Conservation (phyloP, 2,329 filamentous ascomycete genomes). For the Paraphoma chrysanthemicola region DNA sequence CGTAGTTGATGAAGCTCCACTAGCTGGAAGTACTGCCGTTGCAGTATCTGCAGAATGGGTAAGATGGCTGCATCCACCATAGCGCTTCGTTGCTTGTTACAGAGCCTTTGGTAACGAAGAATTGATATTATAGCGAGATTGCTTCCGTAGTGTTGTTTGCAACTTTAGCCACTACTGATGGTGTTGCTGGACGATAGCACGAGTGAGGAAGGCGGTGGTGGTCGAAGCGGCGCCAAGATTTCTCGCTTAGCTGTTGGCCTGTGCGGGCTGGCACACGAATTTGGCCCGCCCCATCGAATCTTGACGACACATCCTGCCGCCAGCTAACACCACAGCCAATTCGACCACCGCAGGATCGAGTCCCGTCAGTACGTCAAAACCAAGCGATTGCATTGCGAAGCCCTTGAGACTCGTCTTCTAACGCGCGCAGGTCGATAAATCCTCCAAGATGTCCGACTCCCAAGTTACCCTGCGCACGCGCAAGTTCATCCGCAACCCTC, state of each 20-base stretch:
- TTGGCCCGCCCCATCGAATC: too few relatives aligned
- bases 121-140: neutral
- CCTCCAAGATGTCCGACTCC: constrained; percentile 80
- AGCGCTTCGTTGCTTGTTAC: neutral
- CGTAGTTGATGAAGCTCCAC: constrained; percentile 66
- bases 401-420: constrained; percentile 16
- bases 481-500: constrained; percentile 99
- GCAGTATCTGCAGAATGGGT: constrained; percentile 55
- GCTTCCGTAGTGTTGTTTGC: neutral
- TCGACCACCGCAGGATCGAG: constrained; percentile 43
- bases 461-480: constrained; percentile 77
- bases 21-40: constrained; percentile 80
- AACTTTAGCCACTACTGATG: too few relatives aligned
- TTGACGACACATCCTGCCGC: constrained; percentile 34
- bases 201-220: too few relatives aligned
- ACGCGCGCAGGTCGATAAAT: constrained; percentile 40
- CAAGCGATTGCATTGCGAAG: constrained; percentile 7
- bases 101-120: neutral
- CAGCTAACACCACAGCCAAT: constrained; percentile 39
- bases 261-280: too few relatives aligned
- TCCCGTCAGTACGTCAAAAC: constrained; percentile 39
- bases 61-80: constrained; percentile 20
- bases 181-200: too few relatives aligned
- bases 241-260: constrained; percentile 3
- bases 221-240: constrained; percentile 14